These are phyloP conservation scores for Strigomonas culicis DNA, from an alignment of 208 protist genomes.

Conservation along the genomic window DNA sequence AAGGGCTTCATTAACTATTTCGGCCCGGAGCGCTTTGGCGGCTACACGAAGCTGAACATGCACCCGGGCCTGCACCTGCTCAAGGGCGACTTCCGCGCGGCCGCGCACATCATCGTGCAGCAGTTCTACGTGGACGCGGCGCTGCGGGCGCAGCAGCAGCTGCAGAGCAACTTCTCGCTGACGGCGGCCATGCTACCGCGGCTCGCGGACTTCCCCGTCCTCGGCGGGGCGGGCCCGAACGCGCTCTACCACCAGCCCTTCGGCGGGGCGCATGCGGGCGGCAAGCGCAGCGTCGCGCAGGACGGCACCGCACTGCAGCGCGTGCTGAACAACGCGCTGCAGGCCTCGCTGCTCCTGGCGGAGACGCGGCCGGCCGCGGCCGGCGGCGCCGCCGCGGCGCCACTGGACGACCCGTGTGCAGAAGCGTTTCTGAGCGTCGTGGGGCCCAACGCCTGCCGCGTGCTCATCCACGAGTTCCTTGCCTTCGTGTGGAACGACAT, in stretches of 20 bases:
- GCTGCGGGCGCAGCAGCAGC: slow-evolving; percentile 51
- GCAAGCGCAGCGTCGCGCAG: slow-evolving; percentile 45
- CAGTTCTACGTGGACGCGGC: slow-evolving; percentile 83
- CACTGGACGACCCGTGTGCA: slow-evolving; percentile 58
- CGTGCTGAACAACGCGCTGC: slow-evolving; percentile 76
- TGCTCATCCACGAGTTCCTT: slow-evolving; percentile 83
- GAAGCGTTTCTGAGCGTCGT: slow-evolving; percentile 81
- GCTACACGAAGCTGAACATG: slow-evolving; percentile 82
- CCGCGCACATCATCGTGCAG: slow-evolving; percentile 83
- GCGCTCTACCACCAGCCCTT: no score
- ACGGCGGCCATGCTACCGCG: slow-evolving; percentile 36
- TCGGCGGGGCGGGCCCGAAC: background rate
- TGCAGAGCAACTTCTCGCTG: slow-evolving; percentile 27
- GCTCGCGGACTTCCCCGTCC: slow-evolving; percentile 40
- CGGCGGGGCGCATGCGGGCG: slow-evolving; percentile 2
- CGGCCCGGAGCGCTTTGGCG: slow-evolving; percentile 66
- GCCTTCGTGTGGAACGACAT: slow-evolving; percentile 89
- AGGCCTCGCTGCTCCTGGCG: slow-evolving; percentile 48
- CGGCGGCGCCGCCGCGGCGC: background rate
- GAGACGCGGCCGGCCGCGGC: background rate
- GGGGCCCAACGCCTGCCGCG: slow-evolving; percentile 60
- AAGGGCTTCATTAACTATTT: slow-evolving; percentile 92
- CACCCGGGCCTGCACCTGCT: slow-evolving; percentile 83
- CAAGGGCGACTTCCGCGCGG: slow-evolving; percentile 76
- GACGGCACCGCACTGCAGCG: slow-evolving; percentile 72